Conservation (phyloP, 2,329 filamentous ascomycete genomes). For the Exophiala viscosa region DNA sequence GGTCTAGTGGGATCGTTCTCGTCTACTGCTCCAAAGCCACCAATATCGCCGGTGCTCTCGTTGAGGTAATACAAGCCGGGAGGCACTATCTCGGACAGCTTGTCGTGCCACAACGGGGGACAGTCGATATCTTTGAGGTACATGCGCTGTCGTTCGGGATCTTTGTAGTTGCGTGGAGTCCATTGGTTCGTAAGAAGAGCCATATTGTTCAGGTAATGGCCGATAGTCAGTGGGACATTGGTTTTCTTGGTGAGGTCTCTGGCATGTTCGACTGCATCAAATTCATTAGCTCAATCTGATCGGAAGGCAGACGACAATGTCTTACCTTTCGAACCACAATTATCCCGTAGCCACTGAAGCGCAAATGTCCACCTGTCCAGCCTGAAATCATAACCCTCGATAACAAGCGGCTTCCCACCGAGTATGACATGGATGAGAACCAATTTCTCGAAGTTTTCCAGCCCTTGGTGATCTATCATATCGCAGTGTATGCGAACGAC, state of each 20-base stretch:
- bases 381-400: constrained; percentile 78
- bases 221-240: constrained; percentile 78
- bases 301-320: constrained; percentile 6
- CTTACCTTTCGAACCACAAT: constrained; percentile 74
- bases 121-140: constrained; percentile 98
- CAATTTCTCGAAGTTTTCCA: constrained; percentile 79
- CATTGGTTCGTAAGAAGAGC: constrained; percentile 78
- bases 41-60: constrained; percentile 62
- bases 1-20: constrained; percentile 41
- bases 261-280: constrained; percentile 68
- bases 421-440: constrained; percentile 78
- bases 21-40: constrained; percentile 54
- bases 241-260: constrained; percentile 70
- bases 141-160: constrained; percentile 75
- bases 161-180: constrained; percentile 68
- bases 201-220: constrained; percentile 89
- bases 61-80: constrained; percentile 86
- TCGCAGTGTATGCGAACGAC: constrained; percentile 74
- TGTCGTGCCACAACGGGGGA: constrained; percentile 78
- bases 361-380: constrained; percentile 77
- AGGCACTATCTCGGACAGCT: constrained; percentile 73
- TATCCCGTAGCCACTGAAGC: constrained; percentile 71
- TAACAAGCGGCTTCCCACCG: constrained; percentile 81
- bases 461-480: constrained; percentile 71
- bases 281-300: too few species aligned